Conservation (phyloP, 306 rosid species). For the Citrullus colocynthis region DNA sequence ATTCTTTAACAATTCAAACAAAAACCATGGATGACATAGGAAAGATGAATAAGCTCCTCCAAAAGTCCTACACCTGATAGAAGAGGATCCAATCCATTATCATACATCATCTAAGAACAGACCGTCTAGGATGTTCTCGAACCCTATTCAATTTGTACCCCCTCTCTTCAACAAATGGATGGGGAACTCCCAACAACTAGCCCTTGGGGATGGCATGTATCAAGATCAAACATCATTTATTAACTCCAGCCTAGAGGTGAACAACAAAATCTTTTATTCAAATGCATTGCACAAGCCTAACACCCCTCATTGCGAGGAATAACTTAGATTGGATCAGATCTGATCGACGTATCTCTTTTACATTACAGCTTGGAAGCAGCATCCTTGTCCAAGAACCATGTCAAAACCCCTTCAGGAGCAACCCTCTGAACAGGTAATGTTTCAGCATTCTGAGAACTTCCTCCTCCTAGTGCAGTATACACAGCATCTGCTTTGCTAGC, state of each 20-base stretch:
- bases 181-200: background rate
- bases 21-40: background rate
- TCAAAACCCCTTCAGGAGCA: conserved; percentile 60
- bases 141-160: background rate
- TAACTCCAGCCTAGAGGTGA: background rate
- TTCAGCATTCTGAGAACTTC: conserved; percentile 20
- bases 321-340: background rate
- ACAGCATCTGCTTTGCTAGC: conserved; percentile 55
- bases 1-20: background rate
- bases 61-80: background rate
- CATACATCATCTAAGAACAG: background rate
- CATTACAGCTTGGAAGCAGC: conserved; percentile 77
- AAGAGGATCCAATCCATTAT: background rate
- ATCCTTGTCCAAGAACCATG: conserved; percentile 77
- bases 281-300: background rate
- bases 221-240: background rate
- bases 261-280: background rate
- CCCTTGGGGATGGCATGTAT: background rate
- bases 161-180: background rate
- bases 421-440: conserved; percentile 67
- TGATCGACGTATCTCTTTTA: background rate
- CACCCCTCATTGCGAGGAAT: background rate
- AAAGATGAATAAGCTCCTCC: background rate
- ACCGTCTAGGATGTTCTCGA: background rate
- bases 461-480: conserved; percentile 36